Evolutionary conservation across 2,329 filamentous ascomycete genomes (phyloP).

Genomic region (Leptodontidium sp.): DNA sequence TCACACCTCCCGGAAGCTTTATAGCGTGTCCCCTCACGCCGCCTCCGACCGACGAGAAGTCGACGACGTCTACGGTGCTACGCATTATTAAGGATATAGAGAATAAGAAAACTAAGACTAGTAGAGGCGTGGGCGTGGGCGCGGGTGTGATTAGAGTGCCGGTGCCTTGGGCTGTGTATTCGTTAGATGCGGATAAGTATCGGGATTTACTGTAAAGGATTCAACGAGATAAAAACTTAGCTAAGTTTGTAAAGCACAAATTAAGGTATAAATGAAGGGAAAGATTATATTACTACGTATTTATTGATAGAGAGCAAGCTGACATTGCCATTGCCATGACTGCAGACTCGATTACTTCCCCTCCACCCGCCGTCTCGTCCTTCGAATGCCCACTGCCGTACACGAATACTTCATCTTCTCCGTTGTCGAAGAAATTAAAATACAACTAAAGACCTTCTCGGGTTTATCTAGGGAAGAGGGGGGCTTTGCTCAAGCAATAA

Average conservation of each 20-base stretch:
- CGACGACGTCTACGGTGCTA: no score
- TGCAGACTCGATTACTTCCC: slow-evolving; percentile 1
- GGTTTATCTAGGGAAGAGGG: no score
- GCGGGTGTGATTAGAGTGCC: no score
- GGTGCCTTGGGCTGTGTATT: neutral
- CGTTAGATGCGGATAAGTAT: neutral
- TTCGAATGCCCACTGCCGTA: neutral
- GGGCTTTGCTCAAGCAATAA: neutral
- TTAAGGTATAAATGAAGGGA: neutral
- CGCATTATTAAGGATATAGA: no score
- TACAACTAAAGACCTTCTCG: neutral
- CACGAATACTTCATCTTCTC: neutral
- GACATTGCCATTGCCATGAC: neutral
- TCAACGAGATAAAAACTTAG: neutral
- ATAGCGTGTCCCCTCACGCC: no score
- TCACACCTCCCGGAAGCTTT: no score
- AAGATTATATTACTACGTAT: no score
- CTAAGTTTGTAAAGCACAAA: neutral
- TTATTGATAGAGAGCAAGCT: neutral
- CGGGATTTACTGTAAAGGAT: neutral
- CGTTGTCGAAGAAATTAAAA: neutral
- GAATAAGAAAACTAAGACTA: no score
- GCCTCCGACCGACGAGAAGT: no score
- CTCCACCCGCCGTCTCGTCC: neutral
- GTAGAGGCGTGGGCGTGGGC: neutral